Conservation (phyloP, 2,329 filamentous ascomycete genomes). For the Arthrinium puccinioides region DNA sequence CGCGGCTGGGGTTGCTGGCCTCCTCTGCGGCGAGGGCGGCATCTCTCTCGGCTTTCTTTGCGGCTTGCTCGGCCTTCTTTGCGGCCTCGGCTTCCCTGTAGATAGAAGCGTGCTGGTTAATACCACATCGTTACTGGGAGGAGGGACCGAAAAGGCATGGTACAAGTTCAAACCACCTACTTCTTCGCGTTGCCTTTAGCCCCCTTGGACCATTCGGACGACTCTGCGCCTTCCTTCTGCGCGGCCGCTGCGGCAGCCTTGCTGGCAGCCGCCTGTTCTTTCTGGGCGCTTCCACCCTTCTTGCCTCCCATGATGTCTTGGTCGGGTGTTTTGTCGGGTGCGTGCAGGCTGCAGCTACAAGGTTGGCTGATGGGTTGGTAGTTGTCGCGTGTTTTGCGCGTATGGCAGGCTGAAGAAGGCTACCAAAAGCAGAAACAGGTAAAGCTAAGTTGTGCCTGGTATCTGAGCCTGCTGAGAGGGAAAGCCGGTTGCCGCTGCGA, state of each 20-base stretch:
- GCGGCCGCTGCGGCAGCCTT: conserved; percentile 68
- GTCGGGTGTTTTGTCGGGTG: background rate
- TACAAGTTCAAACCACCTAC: conserved; percentile 41
- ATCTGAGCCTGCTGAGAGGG: no score
- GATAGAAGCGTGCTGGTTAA: background rate
- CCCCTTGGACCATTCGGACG: conserved; percentile 76
- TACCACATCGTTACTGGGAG: background rate
- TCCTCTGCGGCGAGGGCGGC: conserved; percentile 81
- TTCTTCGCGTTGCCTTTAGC: conserved; percentile 82
- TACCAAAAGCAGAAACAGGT: no score
- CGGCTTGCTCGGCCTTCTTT: conserved; percentile 73
- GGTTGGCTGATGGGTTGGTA: background rate
- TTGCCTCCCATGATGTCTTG: conserved; percentile 58
- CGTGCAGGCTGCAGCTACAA: background rate
- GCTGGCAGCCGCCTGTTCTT: conserved; percentile 76
- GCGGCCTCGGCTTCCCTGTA: conserved; percentile 73
- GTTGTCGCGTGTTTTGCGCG: background rate
- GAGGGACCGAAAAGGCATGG: no score
- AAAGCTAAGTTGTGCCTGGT: no score
- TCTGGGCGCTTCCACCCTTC: conserved; percentile 81
- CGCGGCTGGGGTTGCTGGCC: conserved; percentile 49
- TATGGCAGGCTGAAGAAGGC: no score
- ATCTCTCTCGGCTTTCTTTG: conserved; percentile 89
- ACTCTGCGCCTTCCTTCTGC: conserved; percentile 60
- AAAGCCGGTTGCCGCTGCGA: no score